Evolutionary conservation across 768 basidiomycete genomes (phyloP), one percentile per base, ranked within the genome.

Genomic region (Lentinula lateritia): DNA sequence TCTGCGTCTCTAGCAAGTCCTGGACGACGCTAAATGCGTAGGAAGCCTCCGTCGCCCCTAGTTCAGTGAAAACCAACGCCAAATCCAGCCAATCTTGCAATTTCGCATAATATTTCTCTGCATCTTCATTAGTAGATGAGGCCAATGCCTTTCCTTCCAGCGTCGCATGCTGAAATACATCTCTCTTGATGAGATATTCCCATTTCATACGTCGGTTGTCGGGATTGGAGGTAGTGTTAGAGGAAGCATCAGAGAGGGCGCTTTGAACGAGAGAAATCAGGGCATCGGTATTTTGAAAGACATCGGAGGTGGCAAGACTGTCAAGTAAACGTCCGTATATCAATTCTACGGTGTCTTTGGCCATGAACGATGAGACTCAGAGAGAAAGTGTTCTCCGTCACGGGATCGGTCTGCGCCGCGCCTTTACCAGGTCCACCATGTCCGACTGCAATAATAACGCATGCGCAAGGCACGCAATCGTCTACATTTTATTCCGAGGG

Each of bases 1-100:
- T 94, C 64, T 94, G 92, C 0, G 85, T 86, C 71, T 95, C 93
- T 55, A 95, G 77, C 18, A 95, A 78, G 67, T 93, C 92, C 69
- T 92, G 88, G 1, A 94, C 81, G 13, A 90, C 78, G 38, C 77
- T 77, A 63, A 94, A 86, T 0, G 92, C 87, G 64, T 93, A 87
- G 1, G 81, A 90, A n/a, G 86, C 88, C 67, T 92, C 91, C 92
- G 42, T 73, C 83, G 62, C 67, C 87, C 90, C 90, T 52, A 85
- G 83, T 68, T 93, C 90, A 23, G 89, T 89, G 74, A 92, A 89
- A 36, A 85, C 83, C 46, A 94, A 77, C 16, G 86, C 79, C 50
- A 93, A 72, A 74, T 95, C 93, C 48, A 94, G 80, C 64, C 80
- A 79, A 70, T 82, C 80, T 63, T 78, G 75, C 13, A 91, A 74